A percentile compares a stretch with the other conserved stretches of the same genome.
Conservation (phyloP, 495 filamentous ascomycete genomes). For the Xylaria bambusicola region DNA sequence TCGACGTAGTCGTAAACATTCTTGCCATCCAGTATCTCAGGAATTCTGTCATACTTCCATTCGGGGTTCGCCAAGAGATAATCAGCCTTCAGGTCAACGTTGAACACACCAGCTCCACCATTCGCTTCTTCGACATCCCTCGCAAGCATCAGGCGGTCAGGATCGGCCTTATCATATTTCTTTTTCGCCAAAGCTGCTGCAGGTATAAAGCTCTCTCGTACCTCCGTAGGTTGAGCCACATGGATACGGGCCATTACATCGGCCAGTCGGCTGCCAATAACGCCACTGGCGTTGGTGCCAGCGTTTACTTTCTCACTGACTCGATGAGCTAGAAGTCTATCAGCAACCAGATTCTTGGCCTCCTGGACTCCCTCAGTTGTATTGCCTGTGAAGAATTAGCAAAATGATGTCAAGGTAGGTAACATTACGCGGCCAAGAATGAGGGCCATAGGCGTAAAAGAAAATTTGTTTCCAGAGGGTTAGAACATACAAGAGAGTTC, state of each 20-base stretch:
- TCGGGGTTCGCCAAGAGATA: constrained; percentile 82
- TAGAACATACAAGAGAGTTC: constrained; percentile 83
- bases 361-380: constrained; percentile 92
- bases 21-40: constrained; percentile 88
- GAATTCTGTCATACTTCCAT: constrained; percentile 95
- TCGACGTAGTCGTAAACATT: constrained; percentile 98
- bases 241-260: constrained; percentile 93
- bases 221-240: constrained; percentile 84
- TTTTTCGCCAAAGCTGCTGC: constrained; percentile 75
- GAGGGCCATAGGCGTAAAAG: constrained; percentile 3
- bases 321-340: constrained; percentile 85
- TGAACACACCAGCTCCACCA: constrained; percentile 94
- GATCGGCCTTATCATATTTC: constrained; percentile 90
- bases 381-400: constrained; percentile 44
- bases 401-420: background rate
- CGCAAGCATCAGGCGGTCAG: constrained; percentile 73
- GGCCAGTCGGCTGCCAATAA: constrained; percentile 73
- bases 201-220: constrained; percentile 83
- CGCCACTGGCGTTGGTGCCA: constrained; percentile 71
- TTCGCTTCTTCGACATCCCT: constrained; percentile 90
- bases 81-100: constrained; percentile 82
- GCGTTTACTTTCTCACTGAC: constrained; percentile 95
- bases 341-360: constrained; percentile 93
- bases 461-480: constrained; percentile 64
- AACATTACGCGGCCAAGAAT: background rate